Base-by-base conservation (phyloP, 2,329 filamentous ascomycete species). In the Xylaria polymorpha region DNA sequence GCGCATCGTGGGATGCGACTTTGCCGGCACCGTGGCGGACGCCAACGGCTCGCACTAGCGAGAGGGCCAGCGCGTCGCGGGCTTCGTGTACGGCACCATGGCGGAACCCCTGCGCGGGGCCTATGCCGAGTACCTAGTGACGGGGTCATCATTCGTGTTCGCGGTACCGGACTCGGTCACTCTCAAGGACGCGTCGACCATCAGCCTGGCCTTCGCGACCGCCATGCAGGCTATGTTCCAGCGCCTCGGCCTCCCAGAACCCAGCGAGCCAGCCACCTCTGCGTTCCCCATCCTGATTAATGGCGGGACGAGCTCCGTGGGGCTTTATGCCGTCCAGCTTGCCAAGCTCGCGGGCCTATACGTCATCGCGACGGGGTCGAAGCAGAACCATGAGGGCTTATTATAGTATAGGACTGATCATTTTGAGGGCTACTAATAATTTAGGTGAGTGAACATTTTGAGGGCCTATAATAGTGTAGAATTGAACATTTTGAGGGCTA, bases 381-480 rank as follows among this genome's bases (percentile, higher is more conserved):
- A 64, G 64, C 67, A 68, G 51, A 76, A 78, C 68, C 76, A 77
- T 59, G 74, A 68, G 15, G 46, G 89, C 87, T 4, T 89, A 89
- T 0, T 88, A 90, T 72, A 85, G n/a, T n/a, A n/a, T n/a, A n/a
- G n/a, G n/a, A n/a, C n/a, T n/a, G n/a, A n/a, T n/a, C n/a, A n/a
- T n/a, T n/a, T n/a, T n/a, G n/a, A n/a, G n/a, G n/a, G n/a, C n/a
- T n/a, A n/a, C n/a, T n/a, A n/a, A n/a, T n/a, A n/a, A n/a, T n/a
- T n/a, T n/a, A n/a, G n/a, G n/a, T n/a, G n/a, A n/a, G n/a, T n/a
- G n/a, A n/a, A n/a, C n/a, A n/a, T n/a, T n/a, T n/a, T n/a, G n/a
- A n/a, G n/a, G n/a, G n/a, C n/a, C n/a, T n/a, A n/a, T n/a, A n/a
- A n/a, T n/a, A n/a, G n/a, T n/a, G n/a, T n/a, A n/a, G n/a, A n/a